These are phyloP conservation scores for Diplosphaera chodatii DNA, from an alignment of 139 green algal species.

Conservation along the genomic window DNA sequence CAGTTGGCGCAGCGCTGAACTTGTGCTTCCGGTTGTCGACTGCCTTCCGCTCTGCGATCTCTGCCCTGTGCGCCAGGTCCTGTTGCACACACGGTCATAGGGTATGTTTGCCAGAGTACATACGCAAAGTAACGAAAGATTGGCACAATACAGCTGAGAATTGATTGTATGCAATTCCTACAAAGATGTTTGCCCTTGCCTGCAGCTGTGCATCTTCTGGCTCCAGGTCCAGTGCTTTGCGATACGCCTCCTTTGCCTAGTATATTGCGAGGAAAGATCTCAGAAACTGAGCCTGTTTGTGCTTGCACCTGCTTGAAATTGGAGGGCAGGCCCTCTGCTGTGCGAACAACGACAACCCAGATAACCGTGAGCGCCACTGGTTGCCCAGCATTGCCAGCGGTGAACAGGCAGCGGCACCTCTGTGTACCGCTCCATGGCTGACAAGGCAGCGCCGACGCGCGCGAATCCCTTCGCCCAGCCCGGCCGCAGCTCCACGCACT, in stretches of 20 bases:
- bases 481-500: slow-evolving; percentile 25
- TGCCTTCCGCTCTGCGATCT: slow-evolving; percentile 18
- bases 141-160: too few species aligned
- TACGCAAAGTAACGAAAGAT: too few species aligned
- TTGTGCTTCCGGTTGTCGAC: slow-evolving; percentile 24
- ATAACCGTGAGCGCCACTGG: too few species aligned
- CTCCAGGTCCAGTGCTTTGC: slow-evolving; percentile 57
- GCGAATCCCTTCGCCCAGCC: slow-evolving; percentile 44
- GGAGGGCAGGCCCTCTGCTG: too few species aligned
- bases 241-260: slow-evolving; percentile 55
- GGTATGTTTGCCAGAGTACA: too few species aligned
- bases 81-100: too few species aligned
- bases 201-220: slow-evolving; percentile 52
- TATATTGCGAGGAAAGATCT: not conserved
- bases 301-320: not conserved
- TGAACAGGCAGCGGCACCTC: slow-evolving; percentile 19
- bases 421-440: slow-evolving; percentile 42
- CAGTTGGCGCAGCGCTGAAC: slow-evolving; percentile 7
- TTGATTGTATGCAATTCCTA: too few species aligned
- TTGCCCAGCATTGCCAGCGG: too few species aligned
- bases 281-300: not conserved
- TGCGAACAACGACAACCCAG: too few species aligned
- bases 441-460: slow-evolving; percentile 35
- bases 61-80: slow-evolving; percentile 37
- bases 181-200: too few species aligned